Conservation (phyloP, 2,329 filamentous ascomycete genomes). For the Talaromyces sp. region DNA sequence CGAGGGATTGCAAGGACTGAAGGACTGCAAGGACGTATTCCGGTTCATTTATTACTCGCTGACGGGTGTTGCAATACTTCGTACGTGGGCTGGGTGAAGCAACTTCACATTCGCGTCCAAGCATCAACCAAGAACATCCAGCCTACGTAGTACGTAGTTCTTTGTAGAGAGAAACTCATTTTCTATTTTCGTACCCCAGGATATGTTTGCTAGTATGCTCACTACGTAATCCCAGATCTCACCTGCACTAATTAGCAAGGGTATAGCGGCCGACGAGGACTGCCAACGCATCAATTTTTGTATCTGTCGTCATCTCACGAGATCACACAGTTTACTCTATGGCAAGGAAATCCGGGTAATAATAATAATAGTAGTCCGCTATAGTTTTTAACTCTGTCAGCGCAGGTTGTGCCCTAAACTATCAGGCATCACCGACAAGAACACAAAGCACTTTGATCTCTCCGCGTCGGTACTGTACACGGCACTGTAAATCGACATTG, state of each 20-base stretch:
- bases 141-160: no score
- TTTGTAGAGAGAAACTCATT: no score
- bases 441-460: neutral
- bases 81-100: no score
- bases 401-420: neutral
- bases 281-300: slow-evolving; percentile 7
- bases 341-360: neutral
- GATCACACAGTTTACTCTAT: neutral
- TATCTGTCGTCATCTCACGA: neutral
- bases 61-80: no score
- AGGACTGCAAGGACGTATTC: no score
- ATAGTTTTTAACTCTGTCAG: neutral
- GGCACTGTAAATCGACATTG: neutral
- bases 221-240: neutral
- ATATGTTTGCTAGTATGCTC: neutral
- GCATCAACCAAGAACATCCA: no score
- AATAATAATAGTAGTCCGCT: neutral
- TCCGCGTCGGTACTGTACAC: neutral
- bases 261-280: neutral
- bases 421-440: neutral
- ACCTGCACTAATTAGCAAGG: neutral
- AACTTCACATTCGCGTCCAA: no score
- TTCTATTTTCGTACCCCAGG: neutral
- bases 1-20: neutral
- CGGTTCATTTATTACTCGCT: no score